Evolutionary conservation across 2,329 filamentous ascomycete genomes (phyloP).

Genomic region (Colletotrichum aenigma): DNA sequence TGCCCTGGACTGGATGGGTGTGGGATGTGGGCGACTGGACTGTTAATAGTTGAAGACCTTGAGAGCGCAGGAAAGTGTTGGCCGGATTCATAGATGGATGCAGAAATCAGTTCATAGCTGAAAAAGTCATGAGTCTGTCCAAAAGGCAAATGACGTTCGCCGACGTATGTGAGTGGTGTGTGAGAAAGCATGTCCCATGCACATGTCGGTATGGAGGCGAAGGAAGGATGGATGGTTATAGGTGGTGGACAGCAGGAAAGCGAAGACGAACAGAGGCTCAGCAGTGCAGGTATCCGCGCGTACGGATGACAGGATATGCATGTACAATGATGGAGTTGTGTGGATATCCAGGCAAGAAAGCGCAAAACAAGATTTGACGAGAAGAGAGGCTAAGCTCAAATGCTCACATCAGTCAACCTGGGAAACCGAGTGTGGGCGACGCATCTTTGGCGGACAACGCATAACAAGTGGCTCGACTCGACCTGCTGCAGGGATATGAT

Average conservation of each 20-base stretch:
- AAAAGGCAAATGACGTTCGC: background rate
- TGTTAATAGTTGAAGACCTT: background rate
- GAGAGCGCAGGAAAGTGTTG: background rate
- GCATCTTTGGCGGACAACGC: background rate
- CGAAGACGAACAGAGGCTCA: background rate
- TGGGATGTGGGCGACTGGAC: background rate
- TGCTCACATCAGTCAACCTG: background rate
- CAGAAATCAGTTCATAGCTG: background rate
- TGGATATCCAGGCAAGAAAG: background rate
- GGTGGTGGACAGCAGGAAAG: background rate
- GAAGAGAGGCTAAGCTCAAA: background rate
- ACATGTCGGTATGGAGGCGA: background rate
- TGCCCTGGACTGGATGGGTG: background rate
- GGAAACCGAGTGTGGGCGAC: background rate
- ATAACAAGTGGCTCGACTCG: background rate
- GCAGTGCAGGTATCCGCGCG: background rate
- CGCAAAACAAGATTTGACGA: constrained; percentile 6
- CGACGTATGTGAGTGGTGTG: background rate
- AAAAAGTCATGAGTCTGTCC: background rate
- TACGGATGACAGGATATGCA: background rate
- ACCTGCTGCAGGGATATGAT: background rate
- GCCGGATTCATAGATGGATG: background rate
- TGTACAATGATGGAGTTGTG: background rate
- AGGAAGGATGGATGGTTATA: background rate
- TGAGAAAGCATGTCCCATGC: background rate